These are phyloP conservation scores for Didymella keratinophila DNA, from an alignment of 2,329 filamentous ascomycete species.

Conservation along the genomic window DNA sequence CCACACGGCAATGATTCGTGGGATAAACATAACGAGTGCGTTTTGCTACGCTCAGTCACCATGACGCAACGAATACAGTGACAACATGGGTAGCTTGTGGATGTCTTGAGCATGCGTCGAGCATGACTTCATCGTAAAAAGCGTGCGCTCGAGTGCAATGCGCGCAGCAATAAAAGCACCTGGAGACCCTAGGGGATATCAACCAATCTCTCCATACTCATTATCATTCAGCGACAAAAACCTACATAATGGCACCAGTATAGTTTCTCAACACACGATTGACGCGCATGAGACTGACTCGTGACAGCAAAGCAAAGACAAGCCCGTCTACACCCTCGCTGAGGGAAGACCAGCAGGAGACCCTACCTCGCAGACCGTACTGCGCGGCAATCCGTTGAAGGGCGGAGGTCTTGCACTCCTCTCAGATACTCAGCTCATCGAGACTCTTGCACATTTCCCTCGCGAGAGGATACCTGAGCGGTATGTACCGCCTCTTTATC, in stretches of 20 bases:
- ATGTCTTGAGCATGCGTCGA: neutral
- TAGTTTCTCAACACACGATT: neutral
- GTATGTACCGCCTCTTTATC: neutral
- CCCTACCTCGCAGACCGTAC: conserved; percentile 5
- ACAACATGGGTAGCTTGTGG: neutral
- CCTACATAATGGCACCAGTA: neutral
- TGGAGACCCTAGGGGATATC: neutral
- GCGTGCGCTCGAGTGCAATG: neutral
- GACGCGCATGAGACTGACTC: neutral
- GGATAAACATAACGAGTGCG: neutral
- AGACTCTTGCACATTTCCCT: neutral
- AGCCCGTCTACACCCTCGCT: conserved; percentile 9
- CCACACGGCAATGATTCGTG: neutral
- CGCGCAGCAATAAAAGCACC: neutral
- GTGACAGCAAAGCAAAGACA: conserved; percentile 1
- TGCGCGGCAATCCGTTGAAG: conserved; percentile 11
- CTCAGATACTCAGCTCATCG: neutral
- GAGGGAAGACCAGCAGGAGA: conserved; percentile 11
- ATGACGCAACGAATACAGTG: neutral
- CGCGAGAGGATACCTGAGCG: neutral
- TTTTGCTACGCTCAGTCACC: neutral
- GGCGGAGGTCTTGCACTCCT: conserved; percentile 53
- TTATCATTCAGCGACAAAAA: neutral
- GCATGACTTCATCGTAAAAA: neutral
- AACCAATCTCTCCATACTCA: neutral